Percentiles rank a stretch among this genome's conserved stretches.
phyloP scores from a whole-genome alignment of 129 eudicot species.

The Centrapalus pauciflorus region DNA sequence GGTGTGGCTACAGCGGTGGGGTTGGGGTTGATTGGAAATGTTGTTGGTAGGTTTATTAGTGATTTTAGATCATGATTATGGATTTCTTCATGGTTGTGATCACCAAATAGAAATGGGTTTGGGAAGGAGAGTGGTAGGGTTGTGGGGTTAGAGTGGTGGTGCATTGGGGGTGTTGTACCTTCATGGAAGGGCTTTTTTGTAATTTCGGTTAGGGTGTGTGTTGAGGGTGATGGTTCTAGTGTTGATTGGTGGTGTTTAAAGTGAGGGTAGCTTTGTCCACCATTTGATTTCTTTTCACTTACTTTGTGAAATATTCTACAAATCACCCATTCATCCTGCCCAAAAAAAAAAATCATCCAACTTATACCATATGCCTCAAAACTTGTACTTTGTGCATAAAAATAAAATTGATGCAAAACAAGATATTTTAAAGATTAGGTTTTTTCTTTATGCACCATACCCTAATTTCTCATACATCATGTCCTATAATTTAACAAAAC shows the following conservation, averaged over 20 bases:
- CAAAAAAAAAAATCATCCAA: too few species aligned
- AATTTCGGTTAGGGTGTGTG: conserved; percentile 20
- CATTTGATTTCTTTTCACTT: conserved; percentile 42
- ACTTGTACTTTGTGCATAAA: not conserved
- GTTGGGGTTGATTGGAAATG: conserved; percentile 21
- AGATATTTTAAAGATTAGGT: too few species aligned
- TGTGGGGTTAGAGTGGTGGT: not conserved
- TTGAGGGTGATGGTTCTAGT: conserved; percentile 21
- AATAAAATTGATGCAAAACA: too few species aligned
- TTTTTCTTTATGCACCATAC: too few species aligned
- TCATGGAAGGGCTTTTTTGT: conserved; percentile 26
- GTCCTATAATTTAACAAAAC: too few species aligned
- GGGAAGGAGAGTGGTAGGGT: conserved; percentile 16
- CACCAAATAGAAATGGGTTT: conserved; percentile 22
- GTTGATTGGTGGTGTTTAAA: conserved; percentile 28
- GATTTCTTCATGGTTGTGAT: conserved; percentile 17
- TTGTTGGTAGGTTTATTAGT: conserved; percentile 22
- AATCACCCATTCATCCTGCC: conserved; percentile 85
- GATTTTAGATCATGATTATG: conserved; percentile 36
- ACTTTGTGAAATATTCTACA: conserved; percentile 63
- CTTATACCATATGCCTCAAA: not conserved
- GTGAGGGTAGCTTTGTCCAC: conserved; percentile 36
- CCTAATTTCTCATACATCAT: too few species aligned
- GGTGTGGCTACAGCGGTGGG: conserved; percentile 25
- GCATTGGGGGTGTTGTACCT: conserved; percentile 14